These are phyloP conservation scores for Trichoderma polysporum DNA, from an alignment of 2,329 filamentous ascomycete genomes.

Conservation along the genomic window DNA sequence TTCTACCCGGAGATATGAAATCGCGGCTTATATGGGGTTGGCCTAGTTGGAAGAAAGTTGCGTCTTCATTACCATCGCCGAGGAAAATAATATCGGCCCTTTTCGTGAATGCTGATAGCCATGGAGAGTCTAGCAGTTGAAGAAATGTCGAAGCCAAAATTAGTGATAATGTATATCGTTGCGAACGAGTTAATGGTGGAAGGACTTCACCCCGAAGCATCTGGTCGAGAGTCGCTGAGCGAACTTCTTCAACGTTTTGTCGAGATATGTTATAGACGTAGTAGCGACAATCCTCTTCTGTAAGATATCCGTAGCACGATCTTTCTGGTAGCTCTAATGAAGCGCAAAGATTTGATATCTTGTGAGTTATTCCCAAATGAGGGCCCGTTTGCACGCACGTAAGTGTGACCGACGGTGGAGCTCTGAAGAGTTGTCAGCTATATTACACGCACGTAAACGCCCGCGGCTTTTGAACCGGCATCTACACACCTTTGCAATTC, in stretches of 20 bases:
- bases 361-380: no score
- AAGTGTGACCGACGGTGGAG: background rate
- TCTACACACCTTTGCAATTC: background rate
- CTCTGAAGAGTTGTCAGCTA: background rate
- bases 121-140: constrained; percentile 29
- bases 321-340: background rate
- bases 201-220: background rate
- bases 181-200: constrained; percentile 21
- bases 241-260: background rate
- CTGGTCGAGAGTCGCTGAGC: constrained; percentile 9
- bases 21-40: background rate
- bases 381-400: background rate
- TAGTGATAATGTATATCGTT: constrained; percentile 27
- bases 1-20: background rate
- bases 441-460: background rate
- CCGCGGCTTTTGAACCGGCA: background rate
- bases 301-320: constrained; percentile 7
- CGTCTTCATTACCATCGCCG: background rate
- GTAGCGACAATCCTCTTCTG: background rate
- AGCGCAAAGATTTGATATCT: background rate
- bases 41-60: background rate
- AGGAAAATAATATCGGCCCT: constrained; percentile 26
- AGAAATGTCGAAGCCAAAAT: constrained; percentile 31
- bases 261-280: background rate
- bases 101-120: constrained; percentile 23